phyloP scores from a whole-genome alignment of 148 eudicot species.

The Dianthus caryophyllus region DNA sequence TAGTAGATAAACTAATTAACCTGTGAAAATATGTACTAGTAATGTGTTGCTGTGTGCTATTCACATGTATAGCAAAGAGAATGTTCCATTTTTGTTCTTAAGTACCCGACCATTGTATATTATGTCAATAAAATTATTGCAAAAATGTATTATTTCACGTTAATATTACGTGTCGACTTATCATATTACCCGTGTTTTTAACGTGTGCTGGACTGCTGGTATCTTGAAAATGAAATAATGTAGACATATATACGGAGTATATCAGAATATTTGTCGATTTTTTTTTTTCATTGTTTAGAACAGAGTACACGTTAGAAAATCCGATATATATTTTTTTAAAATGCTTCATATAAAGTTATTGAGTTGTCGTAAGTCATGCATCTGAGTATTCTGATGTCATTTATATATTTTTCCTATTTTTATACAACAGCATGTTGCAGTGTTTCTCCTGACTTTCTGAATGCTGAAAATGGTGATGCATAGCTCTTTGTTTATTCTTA shows the following conservation, averaged over 20 bases:
- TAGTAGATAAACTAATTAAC: constrained; percentile 13
- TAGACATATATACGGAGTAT: too few relatives aligned
- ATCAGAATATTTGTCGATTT: not conserved
- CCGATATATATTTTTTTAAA: too few relatives aligned
- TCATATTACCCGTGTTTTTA: too few relatives aligned
- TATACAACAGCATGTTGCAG: not conserved
- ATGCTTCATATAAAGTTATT: too few relatives aligned
- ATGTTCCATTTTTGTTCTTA: constrained; percentile 1
- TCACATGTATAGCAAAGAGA: constrained; percentile 21
- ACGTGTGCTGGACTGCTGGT: too few relatives aligned
- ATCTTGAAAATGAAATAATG: too few relatives aligned
- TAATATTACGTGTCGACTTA: too few relatives aligned
- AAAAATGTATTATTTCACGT: too few relatives aligned
- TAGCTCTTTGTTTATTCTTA: not conserved
- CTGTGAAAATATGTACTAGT: constrained; percentile 15
- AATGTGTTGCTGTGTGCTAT: not conserved
- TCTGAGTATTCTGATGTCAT: not conserved
- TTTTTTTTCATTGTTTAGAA: too few relatives aligned
- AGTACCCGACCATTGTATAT: not conserved
- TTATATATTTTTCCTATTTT: not conserved
- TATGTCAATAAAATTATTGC: too few relatives aligned
- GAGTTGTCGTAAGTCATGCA: not conserved
- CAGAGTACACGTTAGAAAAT: too few relatives aligned
- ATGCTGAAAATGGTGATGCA: not conserved
- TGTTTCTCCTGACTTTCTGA: too few relatives aligned